phyloP scores from a whole-genome alignment of 2,329 filamentous ascomycete genomes.

The Colletotrichum acutatum region DNA sequence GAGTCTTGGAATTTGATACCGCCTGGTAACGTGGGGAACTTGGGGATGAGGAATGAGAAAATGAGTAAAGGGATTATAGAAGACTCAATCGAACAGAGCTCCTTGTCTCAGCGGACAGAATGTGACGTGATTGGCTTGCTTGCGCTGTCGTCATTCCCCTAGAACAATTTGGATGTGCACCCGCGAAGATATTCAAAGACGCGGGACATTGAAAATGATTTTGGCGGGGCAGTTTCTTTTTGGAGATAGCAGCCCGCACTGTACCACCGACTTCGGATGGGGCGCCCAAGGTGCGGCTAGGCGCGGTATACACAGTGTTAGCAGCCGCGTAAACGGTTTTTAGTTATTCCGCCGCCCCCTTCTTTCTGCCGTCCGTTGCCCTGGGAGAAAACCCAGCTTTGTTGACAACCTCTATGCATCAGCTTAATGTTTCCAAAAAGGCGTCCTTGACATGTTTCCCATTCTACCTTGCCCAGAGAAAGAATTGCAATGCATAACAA shows the following conservation, averaged over 20 bases:
- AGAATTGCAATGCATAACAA: background rate
- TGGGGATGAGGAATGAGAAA: background rate
- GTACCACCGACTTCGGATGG: conserved; percentile 28
- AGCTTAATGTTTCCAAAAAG: background rate
- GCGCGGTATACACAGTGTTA: conserved; percentile 22
- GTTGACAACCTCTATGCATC: background rate
- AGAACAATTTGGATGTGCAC: conserved; percentile 14
- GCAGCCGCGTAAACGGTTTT: background rate
- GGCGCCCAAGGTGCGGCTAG: conserved; percentile 1
- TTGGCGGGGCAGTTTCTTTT: conserved; percentile 29
- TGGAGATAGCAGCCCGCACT: conserved; percentile 9
- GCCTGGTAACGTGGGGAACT: conserved; percentile 9
- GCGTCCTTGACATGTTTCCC: no score
- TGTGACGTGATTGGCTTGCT: conserved; percentile 26
- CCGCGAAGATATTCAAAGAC: conserved; percentile 32
- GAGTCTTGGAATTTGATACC: conserved; percentile 15
- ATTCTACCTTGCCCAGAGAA: background rate
- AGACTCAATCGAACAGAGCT: conserved; percentile 1
- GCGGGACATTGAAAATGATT: conserved; percentile 12
- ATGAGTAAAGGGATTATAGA: background rate
- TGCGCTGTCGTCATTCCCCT: conserved; percentile 32
- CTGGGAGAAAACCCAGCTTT: background rate
- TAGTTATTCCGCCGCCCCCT: conserved; percentile 24
- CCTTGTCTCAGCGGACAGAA: background rate
- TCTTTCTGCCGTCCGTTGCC: background rate